Evolutionary conservation across 352 stramenopile species (phyloP), one percentile per base, ranked within the genome.

Genomic region (Pythium phragmitis): DNA sequence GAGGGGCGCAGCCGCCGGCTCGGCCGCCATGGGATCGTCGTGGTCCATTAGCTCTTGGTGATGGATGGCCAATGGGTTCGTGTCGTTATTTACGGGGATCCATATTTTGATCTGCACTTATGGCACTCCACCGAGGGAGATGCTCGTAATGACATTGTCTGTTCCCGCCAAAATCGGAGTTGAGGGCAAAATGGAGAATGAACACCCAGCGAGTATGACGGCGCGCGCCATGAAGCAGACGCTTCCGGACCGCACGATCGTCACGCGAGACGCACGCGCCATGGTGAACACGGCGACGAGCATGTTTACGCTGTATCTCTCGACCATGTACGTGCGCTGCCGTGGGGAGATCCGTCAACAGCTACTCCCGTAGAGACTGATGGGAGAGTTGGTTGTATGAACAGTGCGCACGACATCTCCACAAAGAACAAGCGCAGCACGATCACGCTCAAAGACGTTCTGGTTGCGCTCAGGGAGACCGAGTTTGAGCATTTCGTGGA

Each of bases 281-380:
- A 89, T 80, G 33, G 57, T 94, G 16, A 92, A 94, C 70, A 81
- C 82, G 28, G 82, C 82, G 13, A 66, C 79, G 28, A 91, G 74
- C 67, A 81, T 94, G 66, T 94, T 94, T 61, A 87, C 84, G 56
- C 65, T 93, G 36, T 94, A 91, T 53, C 63, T 92, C 45, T 77
- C 80, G 41, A 75, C 86, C 11, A 67, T 87, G 86, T 94, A 62
- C 55, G 82, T 79, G 23, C 16, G 11, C 9, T 16, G 37, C 37
- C 6, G 37, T 3, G 14, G 37, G 37, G 14, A 30, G 26, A 30
- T 3, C 26, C 2, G 26, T 30, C 26, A 5, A 30, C 26, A 3
- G 26, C 26, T 21, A 30, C 26, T 3, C 26, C 26, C 26, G 26
- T 30, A 30, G 26, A 30, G 1, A 30, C 26, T 30, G 26, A 30